These are phyloP conservation scores for Pouteria glomerata DNA, from an alignment of 148 eudicot species.

Conservation along the genomic window DNA sequence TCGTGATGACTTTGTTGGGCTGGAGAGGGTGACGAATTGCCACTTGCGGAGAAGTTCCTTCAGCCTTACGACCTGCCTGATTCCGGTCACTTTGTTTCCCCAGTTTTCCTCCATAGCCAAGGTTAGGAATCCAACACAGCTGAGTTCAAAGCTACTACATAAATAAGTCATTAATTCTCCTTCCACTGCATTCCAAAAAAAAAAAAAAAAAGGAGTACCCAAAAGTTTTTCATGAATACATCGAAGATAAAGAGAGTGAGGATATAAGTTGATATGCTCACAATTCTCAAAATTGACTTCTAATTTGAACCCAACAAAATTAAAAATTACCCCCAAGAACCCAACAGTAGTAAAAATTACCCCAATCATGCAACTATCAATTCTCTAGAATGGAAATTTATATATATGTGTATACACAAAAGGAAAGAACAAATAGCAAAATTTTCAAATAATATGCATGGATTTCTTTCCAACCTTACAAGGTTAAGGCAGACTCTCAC, in stretches of 20 bases:
- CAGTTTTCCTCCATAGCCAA: conserved; percentile 49
- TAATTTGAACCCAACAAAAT: background rate
- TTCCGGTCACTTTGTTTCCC: conserved; percentile 44
- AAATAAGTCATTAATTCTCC: conserved; percentile 19
- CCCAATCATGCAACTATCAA: too few relatives aligned
- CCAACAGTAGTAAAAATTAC: too few relatives aligned
- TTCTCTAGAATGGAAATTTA: too few relatives aligned
- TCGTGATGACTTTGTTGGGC: conserved; percentile 26
- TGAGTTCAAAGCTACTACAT: conserved; percentile 14
- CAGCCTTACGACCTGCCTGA: conserved; percentile 62
- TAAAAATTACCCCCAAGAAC: too few relatives aligned
- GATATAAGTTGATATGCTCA: background rate
- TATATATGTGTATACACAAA: too few relatives aligned
- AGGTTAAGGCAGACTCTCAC: too few relatives aligned
- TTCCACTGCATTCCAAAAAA: conserved; percentile 10
- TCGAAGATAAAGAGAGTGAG: background rate
- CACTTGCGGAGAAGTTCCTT: conserved; percentile 58
- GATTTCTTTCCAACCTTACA: too few relatives aligned
- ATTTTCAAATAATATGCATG: too few relatives aligned
- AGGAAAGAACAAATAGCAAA: too few relatives aligned
- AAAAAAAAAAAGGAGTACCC: background rate
- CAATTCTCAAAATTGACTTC: background rate
- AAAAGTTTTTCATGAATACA: background rate
- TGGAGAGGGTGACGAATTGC: conserved; percentile 45
- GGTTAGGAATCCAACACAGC: background rate